Conservation (phyloP, 2,329 filamentous ascomycete species). For the Hypoxylon sp. region DNA sequence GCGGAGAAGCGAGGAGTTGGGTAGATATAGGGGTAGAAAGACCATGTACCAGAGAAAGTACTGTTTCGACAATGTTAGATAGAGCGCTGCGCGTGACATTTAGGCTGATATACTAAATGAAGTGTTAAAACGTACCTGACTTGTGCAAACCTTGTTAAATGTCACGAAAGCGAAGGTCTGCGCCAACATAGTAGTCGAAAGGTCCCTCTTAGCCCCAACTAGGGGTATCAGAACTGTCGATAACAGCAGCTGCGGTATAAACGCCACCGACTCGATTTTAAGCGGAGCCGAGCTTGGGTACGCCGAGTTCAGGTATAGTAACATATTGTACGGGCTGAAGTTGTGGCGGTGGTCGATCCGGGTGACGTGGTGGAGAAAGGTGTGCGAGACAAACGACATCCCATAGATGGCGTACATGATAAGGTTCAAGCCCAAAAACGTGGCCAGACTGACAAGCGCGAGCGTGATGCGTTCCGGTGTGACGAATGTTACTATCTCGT, state of each 20-base stretch:
- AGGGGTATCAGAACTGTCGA: constrained; percentile 83
- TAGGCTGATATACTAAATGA: not conserved
- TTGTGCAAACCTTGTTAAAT: constrained; percentile 99
- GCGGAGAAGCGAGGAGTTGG: constrained; percentile 78
- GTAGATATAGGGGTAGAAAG: constrained; percentile 91
- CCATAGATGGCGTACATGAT: constrained; percentile 88
- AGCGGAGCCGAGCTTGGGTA: constrained; percentile 58
- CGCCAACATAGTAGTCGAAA: constrained; percentile 88
- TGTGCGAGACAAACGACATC: constrained; percentile 85
- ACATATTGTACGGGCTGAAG: constrained; percentile 95
- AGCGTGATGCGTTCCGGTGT: constrained; percentile 71
- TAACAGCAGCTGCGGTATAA: constrained; percentile 87
- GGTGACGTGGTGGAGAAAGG: constrained; percentile 91
- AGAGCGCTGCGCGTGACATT: too few species aligned
- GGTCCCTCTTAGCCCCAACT: constrained; percentile 82
- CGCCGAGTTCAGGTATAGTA: constrained; percentile 89
- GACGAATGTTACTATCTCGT: constrained; percentile 60
- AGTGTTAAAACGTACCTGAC: constrained; percentile 75
- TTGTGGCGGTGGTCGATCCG: constrained; percentile 98
- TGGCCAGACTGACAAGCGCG: constrained; percentile 74
- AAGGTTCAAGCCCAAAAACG: constrained; percentile 81
- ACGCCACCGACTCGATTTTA: constrained; percentile 83
- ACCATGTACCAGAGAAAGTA: constrained; percentile 99
- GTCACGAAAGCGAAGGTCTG: constrained; percentile 98
- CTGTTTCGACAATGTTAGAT: constrained; percentile 62